Evolutionary conservation across 306 rosid genomes (phyloP), one percentile per base, ranked within the genome.

Genomic region (Cicer cuneatum): DNA sequence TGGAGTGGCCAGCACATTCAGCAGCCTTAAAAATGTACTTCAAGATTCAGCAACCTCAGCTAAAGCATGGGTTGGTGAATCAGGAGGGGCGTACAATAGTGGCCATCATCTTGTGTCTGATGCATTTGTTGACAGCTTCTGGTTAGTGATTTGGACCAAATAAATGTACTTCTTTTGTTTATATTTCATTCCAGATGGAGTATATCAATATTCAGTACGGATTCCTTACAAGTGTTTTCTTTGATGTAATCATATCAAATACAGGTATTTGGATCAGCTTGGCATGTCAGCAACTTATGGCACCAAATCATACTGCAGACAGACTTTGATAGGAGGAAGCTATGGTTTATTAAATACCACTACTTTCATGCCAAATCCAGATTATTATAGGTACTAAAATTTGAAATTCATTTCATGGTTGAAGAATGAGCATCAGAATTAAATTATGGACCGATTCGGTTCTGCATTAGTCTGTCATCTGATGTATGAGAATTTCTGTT

Each of bases 11-110:
- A 8, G 43, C 73, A 87, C 90, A 24, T 95, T 92, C 73, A 69
- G 84, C 16, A 43, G 69, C 82, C 97, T 95, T 46, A 88, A 69
- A 35, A 64, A 66, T 71, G 69, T 87, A 79, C 79, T 92, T 10
- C 73, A n/a, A 77, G 82, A 72, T 62, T 85, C 96, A 58, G 54
- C 76, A 72, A 84, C 82, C 63, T 75, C 85, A 7, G 90, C 90
- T 12, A 63, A 52, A 48, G 87, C 99, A 1, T 95, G 99, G 98
- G 98, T 95, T 71, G 99, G 98, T 47, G 99, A 95, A 84, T 80
- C 99, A 4, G 99, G 99, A 80, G 99, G 99, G 49, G 93, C 99
- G 40, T 95, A 86, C 80, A 89, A 89, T 73, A 95, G 99, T 66
- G 99, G 98, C 62, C 89, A 78, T 65, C 88, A 87, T 77, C 95